Evolutionary conservation across 805 yeast species (phyloP).

Genomic region (Starmerella ratchasimensis): DNA sequence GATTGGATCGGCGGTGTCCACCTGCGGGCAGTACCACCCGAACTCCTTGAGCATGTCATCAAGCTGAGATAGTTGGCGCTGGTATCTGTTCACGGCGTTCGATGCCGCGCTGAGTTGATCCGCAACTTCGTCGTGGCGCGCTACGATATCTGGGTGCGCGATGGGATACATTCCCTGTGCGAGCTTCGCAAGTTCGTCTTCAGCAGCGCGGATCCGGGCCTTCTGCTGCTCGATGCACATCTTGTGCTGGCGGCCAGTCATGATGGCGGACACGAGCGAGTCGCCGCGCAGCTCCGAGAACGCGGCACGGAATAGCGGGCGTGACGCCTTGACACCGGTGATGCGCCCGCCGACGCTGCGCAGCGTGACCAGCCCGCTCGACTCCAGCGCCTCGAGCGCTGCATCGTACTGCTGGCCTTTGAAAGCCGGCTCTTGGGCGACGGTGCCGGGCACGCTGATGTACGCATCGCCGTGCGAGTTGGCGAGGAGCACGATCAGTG

Average conservation of each 20-base stretch:
- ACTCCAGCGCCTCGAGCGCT: slow-evolving; percentile 59
- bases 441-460: slow-evolving; percentile 17
- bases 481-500: slow-evolving; percentile 51
- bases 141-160: neutral
- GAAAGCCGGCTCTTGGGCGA: slow-evolving; percentile 25
- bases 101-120: slow-evolving; percentile 28
- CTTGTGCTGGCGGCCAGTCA: slow-evolving; percentile 50
- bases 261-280: slow-evolving; percentile 38
- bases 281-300: slow-evolving; percentile 53
- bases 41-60: neutral
- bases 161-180: slow-evolving; percentile 21
- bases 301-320: slow-evolving; percentile 74
- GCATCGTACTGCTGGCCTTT: slow-evolving; percentile 30
- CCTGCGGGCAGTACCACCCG: slow-evolving; percentile 3
- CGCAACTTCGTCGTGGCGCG: slow-evolving; percentile 5
- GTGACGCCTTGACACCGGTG: slow-evolving; percentile 54
- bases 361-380: slow-evolving; percentile 58
- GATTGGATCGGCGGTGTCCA: neutral
- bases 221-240: slow-evolving; percentile 46
- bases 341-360: slow-evolving; percentile 67
- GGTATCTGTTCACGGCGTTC: slow-evolving; percentile 7
- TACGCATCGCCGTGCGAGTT: slow-evolving; percentile 10
- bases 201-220: slow-evolving; percentile 47
- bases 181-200: slow-evolving; percentile 54
- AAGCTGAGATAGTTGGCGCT: neutral